A percentile compares a stretch with the other conserved stretches of the same genome.
These are phyloP conservation scores for Wickerhamomyces hampshirensis DNA, from an alignment of 805 yeast species.

Conservation along the genomic window DNA sequence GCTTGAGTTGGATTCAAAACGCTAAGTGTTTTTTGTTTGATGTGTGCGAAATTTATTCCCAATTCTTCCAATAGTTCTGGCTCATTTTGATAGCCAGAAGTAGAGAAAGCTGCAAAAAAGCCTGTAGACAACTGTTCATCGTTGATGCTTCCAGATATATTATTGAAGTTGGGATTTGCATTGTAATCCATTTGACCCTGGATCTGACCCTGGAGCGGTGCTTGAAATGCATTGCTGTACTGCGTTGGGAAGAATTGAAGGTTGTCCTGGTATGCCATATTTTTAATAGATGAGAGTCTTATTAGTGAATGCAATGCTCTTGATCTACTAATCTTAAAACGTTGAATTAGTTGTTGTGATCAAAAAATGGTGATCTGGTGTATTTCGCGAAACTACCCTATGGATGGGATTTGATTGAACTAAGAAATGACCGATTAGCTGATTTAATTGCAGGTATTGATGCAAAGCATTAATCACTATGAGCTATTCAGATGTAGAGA, in stretches of 20 bases:
- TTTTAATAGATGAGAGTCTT: too few species aligned
- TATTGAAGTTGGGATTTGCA: neutral
- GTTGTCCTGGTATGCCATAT: slow-evolving; percentile 14
- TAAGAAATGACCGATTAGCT: too few species aligned
- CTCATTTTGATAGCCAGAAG: slow-evolving; percentile 93
- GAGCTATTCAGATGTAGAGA: slow-evolving; percentile 11
- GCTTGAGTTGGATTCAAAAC: slow-evolving; percentile 66
- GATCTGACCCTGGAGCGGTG: slow-evolving; percentile 14
- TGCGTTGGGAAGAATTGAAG: slow-evolving; percentile 27
- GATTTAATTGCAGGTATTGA: too few species aligned
- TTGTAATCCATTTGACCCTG: slow-evolving; percentile 25
- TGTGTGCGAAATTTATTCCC: slow-evolving; percentile 89
- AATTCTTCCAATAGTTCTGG: slow-evolving; percentile 88
- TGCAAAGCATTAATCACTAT: neutral
- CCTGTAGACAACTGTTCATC: slow-evolving; percentile 61
- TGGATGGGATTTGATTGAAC: too few species aligned
- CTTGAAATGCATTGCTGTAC: slow-evolving; percentile 14
- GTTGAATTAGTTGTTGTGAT: too few species aligned
- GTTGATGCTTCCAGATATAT: slow-evolving; percentile 22
- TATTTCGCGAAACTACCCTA: too few species aligned
- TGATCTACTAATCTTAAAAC: too few species aligned
- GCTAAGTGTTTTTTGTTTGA: slow-evolving; percentile 75
- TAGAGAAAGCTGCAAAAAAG: slow-evolving; percentile 84
- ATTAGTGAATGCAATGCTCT: neutral
- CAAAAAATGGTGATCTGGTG: too few species aligned